These are phyloP conservation scores for Polyporus arcularius DNA, from an alignment of 768 basidiomycete species.

Conservation along the genomic window DNA sequence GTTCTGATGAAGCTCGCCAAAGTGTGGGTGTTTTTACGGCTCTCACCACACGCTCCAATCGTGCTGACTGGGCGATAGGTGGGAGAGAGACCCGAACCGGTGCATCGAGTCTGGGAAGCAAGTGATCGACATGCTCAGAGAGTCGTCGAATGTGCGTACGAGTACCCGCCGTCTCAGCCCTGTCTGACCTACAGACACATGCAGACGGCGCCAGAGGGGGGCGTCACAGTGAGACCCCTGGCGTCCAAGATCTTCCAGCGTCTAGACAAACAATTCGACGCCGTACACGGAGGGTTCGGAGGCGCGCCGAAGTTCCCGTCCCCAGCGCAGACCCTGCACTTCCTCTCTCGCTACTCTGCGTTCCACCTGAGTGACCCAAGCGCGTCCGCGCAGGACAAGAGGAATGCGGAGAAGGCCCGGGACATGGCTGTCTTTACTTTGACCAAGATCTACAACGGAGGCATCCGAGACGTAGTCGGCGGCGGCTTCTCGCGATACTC, in stretches of 20 bases:
- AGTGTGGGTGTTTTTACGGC: constrained; percentile 11
- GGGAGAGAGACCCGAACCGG: constrained; percentile 23
- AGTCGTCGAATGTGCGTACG: constrained; percentile 10
- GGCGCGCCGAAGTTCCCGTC: constrained; percentile 42
- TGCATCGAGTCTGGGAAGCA: constrained; percentile 20
- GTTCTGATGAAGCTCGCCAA: constrained; percentile 25
- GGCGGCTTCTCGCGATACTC: constrained; percentile 42
- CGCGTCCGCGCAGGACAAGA: constrained; percentile 2
- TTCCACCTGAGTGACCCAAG: constrained; percentile 2
- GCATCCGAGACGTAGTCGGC: constrained; percentile 43
- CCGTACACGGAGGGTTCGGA: constrained; percentile 38
- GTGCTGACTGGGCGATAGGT: constrained; percentile 7
- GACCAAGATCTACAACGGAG: constrained; percentile 31
- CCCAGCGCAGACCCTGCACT: constrained; percentile 23
- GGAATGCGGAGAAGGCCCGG: constrained; percentile 13
- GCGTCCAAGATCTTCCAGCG: constrained; percentile 18
- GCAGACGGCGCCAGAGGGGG: constrained; percentile 8
- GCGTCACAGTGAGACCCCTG: constrained; percentile 7
- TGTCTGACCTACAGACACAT: not conserved
- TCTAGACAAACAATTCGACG: constrained; percentile 29
- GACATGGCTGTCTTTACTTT: constrained; percentile 28
- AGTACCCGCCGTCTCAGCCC: not conserved
- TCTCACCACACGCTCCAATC: not conserved
- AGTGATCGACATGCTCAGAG: constrained; percentile 22
- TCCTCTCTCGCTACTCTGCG: constrained; percentile 26